phyloP scores from a whole-genome alignment of 768 basidiomycete genomes.

The Inosperma sp. region DNA sequence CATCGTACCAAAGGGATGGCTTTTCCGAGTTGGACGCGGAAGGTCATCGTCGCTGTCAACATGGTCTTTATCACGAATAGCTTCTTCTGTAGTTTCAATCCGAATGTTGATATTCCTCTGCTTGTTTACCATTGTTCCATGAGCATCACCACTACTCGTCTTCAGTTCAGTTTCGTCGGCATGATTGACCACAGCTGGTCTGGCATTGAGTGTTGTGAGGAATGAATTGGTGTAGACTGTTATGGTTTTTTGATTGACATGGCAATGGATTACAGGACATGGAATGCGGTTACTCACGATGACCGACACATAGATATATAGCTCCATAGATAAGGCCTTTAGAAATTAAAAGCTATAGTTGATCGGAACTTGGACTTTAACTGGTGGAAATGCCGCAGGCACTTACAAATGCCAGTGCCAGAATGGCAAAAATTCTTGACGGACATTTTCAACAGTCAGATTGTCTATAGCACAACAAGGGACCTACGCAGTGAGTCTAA shows the following conservation, averaged over 20 bases:
- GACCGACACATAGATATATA: slow-evolving; percentile 1
- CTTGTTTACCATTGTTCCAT: background rate
- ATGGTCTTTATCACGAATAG: background rate
- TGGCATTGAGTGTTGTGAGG: slow-evolving; percentile 2
- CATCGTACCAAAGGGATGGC: too few species aligned
- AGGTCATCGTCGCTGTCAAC: too few species aligned
- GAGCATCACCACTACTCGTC: background rate
- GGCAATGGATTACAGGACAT: background rate
- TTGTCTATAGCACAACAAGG: background rate
- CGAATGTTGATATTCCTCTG: background rate
- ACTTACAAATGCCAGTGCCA: slow-evolving; percentile 2
- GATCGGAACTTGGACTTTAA: background rate
- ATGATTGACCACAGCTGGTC: background rate
- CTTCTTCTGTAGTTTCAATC: background rate
- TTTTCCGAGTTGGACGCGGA: too few species aligned
- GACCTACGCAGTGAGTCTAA: slow-evolving; percentile 5
- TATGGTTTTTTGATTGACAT: background rate
- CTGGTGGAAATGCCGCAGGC: background rate
- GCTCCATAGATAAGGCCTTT: slow-evolving; percentile 1
- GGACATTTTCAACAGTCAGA: background rate
- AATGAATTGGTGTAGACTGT: slow-evolving; percentile 7
- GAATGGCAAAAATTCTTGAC: slow-evolving; percentile 2
- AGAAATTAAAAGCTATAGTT: background rate
- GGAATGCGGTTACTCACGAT: slow-evolving; percentile 1
- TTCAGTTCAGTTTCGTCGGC: background rate